Evolutionary conservation across 805 yeast species (phyloP).

Genomic region (Brettanomyces bruxellensis): DNA sequence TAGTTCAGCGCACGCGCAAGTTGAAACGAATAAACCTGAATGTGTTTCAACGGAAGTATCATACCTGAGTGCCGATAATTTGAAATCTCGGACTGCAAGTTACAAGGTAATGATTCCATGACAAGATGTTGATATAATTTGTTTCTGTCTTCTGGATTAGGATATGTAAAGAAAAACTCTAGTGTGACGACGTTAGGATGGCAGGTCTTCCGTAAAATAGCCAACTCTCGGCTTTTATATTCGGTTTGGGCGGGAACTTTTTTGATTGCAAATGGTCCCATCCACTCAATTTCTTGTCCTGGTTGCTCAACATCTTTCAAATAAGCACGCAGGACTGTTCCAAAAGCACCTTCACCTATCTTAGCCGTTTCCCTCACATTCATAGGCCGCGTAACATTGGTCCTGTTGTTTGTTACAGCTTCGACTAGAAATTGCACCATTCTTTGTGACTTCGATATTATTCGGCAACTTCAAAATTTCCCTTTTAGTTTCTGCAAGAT

Average conservation of each 20-base stretch:
- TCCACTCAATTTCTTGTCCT: constrained; percentile 32
- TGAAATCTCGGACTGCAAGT: constrained; percentile 67
- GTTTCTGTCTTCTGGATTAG: constrained; percentile 46
- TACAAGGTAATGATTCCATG: constrained; percentile 82
- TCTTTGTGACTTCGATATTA: background rate
- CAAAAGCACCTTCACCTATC: constrained; percentile 84
- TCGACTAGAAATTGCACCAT: constrained; percentile 36
- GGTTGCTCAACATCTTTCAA: constrained; percentile 19
- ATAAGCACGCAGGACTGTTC: constrained; percentile 73
- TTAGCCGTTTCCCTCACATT: constrained; percentile 60
- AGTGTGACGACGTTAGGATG: constrained; percentile 74
- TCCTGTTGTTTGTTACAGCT: constrained; percentile 54
- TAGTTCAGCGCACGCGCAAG: constrained; percentile 78
- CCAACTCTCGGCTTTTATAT: constrained; percentile 74
- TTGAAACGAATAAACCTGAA: constrained; percentile 71
- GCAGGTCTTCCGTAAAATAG: constrained; percentile 60
- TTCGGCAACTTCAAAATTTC: too few relatives aligned
- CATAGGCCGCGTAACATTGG: constrained; percentile 50
- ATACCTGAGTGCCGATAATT: constrained; percentile 52
- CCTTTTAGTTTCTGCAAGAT: too few relatives aligned
- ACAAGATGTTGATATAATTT: constrained; percentile 72
- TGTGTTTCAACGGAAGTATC: constrained; percentile 61
- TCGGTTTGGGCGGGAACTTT: constrained; percentile 85
- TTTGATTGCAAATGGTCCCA: constrained; percentile 79
- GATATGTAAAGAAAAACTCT: constrained; percentile 63